A percentile compares a stretch with the other conserved stretches of the same genome.
These are phyloP conservation scores for Dioscorea zingiberensis DNA, from an alignment of 106 monocot species.

Conservation along the genomic window DNA sequence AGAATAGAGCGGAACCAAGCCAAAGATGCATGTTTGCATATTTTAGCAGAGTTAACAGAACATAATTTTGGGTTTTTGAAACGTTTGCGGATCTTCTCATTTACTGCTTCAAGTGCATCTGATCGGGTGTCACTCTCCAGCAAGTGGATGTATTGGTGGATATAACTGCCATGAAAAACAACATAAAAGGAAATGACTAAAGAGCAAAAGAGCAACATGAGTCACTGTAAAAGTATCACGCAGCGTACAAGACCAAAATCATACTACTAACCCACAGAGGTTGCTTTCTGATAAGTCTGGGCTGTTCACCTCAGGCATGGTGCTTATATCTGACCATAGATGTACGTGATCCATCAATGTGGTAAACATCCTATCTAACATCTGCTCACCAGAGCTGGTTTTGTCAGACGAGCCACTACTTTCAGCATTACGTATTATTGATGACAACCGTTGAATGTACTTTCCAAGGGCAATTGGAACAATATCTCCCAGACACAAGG, in stretches of 20 bases:
- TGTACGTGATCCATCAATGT: constrained; percentile 84
- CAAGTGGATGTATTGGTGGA: constrained; percentile 75
- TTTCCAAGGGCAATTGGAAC: constrained; percentile 80
- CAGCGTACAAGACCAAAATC: too few relatives aligned
- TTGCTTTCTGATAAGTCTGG: constrained; percentile 68
- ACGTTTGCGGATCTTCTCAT: constrained; percentile 92
- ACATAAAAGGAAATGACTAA: neutral
- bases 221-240: neutral
- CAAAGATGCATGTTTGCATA: constrained; percentile 85
- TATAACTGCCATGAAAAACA: constrained; percentile 36
- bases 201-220: neutral
- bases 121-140: constrained; percentile 57
- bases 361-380: constrained; percentile 81
- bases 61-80: constrained; percentile 92
- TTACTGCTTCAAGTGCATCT: constrained; percentile 75
- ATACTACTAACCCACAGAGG: constrained; percentile 54
- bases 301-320: constrained; percentile 66
- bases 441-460: constrained; percentile 67
- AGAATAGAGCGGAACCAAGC: constrained; percentile 88
- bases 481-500: constrained; percentile 78
- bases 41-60: constrained; percentile 43
- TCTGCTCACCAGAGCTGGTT: constrained; percentile 37
- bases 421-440: constrained; percentile 42
- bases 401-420: constrained; percentile 16
- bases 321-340: constrained; percentile 71